Conservation (phyloP, 352 stramenopile species). For the Phytopythium oedochilum region DNA sequence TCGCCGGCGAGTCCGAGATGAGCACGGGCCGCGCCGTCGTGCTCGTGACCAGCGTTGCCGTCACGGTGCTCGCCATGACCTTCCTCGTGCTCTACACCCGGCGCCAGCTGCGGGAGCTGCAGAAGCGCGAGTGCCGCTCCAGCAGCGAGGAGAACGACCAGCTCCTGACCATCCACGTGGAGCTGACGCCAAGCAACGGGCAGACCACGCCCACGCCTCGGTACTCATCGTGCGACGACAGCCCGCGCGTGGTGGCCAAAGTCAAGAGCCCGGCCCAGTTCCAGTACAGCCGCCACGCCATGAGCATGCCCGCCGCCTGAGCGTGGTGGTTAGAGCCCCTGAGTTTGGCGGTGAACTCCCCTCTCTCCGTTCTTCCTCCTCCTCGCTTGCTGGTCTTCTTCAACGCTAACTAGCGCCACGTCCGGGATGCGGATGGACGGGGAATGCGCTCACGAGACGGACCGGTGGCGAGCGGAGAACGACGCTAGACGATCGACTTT, state of each 20-base stretch:
- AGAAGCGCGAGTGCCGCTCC: conserved; percentile 50
- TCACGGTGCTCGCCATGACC: conserved; percentile 52
- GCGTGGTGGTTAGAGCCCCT: neutral
- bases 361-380: neutral
- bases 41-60: conserved; percentile 26
- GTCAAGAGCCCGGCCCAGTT: neutral
- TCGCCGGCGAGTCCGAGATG: conserved; percentile 47
- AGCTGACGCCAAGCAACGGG: neutral
- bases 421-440: too few species aligned
- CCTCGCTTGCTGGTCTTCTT: too few species aligned
- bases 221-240: conserved; percentile 3
- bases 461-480: too few species aligned
- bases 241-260: neutral
- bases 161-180: conserved; percentile 28
- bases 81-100: conserved; percentile 65
- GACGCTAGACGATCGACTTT: too few species aligned
- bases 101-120: conserved; percentile 48
- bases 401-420: too few species aligned
- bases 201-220: conserved; percentile 1
- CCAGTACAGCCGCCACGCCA: neutral
- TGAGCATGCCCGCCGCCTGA: neutral
- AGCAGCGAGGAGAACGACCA: conserved; percentile 42
- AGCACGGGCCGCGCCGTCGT: conserved; percentile 37
- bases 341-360: neutral
- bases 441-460: too few species aligned